These are phyloP conservation scores for Byssothecium circinans DNA, from an alignment of 2,329 filamentous ascomycete genomes.

Conservation along the genomic window DNA sequence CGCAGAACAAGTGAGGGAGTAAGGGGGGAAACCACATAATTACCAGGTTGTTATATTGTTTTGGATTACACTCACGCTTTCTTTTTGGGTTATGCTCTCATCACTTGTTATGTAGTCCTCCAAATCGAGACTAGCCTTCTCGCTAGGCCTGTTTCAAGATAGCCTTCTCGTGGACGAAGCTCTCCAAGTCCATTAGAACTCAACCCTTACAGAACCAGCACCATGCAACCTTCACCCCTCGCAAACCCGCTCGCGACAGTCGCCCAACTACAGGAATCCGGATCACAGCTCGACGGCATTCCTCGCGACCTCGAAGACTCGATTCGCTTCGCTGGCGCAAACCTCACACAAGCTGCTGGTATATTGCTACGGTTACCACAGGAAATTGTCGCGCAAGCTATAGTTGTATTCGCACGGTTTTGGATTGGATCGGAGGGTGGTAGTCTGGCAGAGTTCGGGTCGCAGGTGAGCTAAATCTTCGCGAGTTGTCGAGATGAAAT, in stretches of 20 bases:
- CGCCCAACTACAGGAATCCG: conserved; percentile 65
- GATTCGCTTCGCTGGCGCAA: conserved; percentile 70
- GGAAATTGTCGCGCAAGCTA: conserved; percentile 81
- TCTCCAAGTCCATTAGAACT: no score
- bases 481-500: background rate
- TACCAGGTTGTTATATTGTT: no score
- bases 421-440: conserved; percentile 65
- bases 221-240: conserved; percentile 47
- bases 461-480: conserved; percentile 55
- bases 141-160: conserved; percentile 3
- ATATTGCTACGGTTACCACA: conserved; percentile 82
- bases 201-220: background rate
- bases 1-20: no score
- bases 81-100: no score
- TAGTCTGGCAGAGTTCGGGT: conserved; percentile 53
- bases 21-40: no score
- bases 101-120: no score
- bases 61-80: no score
- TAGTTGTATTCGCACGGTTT: conserved; percentile 78
- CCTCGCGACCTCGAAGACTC: conserved; percentile 71
- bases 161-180: no score
- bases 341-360: conserved; percentile 75
- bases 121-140: conserved; percentile 3
- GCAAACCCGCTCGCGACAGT: conserved; percentile 72
- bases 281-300: conserved; percentile 59